Percentiles rank a stretch among this genome's conserved stretches.
phyloP scores from a whole-genome alignment of 2,329 filamentous ascomycete species.

The Monosporascus ibericus region DNA sequence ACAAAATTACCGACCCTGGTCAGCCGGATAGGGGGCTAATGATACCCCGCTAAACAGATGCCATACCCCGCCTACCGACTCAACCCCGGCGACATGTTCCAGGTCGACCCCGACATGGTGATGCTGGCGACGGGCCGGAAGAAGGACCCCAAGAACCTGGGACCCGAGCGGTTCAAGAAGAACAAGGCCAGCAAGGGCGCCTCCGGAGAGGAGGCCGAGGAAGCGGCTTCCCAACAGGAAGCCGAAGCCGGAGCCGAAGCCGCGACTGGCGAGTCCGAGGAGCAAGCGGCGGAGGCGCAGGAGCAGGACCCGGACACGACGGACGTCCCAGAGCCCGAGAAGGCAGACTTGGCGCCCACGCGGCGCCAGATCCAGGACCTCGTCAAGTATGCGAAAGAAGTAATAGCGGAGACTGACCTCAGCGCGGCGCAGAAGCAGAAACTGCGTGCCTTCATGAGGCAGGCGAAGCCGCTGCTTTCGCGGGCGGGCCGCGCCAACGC shows the following conservation, averaged over 20 bases:
- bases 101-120: constrained; percentile 84
- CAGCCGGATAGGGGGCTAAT: too few relatives aligned
- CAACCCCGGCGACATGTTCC: constrained; percentile 97
- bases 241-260: constrained; percentile 3
- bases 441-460: constrained; percentile 64
- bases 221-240: constrained; percentile 5
- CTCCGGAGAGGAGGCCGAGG: constrained; percentile 19
- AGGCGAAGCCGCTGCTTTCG: constrained; percentile 57
- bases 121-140: constrained; percentile 77
- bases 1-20: too few relatives aligned
- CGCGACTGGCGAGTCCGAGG: constrained; percentile 15
- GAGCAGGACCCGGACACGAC: constrained; percentile 34
- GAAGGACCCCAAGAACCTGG: constrained; percentile 39
- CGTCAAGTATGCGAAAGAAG: constrained; percentile 50
- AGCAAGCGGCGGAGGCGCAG: constrained; percentile 18
- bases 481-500: constrained; percentile 34
- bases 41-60: constrained; percentile 56
- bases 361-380: constrained; percentile 41
- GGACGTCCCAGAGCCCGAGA: constrained; percentile 18
- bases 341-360: constrained; percentile 24
- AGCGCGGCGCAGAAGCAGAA: constrained; percentile 69
- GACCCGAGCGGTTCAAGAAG: constrained; percentile 19
- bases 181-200: constrained; percentile 14
- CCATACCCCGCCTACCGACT: constrained; percentile 84
- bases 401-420: constrained; percentile 51